phyloP scores from a whole-genome alignment of 345 rosid species.

The Orychophragmus violaceus region DNA sequence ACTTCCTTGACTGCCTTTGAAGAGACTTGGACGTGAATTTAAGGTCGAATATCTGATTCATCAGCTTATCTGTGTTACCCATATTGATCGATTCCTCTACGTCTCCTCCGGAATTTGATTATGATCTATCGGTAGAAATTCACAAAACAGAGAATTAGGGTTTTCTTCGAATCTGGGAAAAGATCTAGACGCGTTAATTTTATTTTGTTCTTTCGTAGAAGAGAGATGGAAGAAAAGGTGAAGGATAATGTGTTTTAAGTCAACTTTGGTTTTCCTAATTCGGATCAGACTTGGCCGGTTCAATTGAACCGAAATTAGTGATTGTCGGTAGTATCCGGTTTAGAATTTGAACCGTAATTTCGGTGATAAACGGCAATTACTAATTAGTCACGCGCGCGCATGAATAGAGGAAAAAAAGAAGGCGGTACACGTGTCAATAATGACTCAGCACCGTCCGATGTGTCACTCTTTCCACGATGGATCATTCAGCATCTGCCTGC shows the following conservation, averaged over 20 bases:
- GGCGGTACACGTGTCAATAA: constrained; percentile 11
- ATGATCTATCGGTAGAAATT: neutral
- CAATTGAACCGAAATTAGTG: neutral
- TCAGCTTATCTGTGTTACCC: constrained; percentile 89
- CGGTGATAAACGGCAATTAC: neutral
- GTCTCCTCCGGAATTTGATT: neutral
- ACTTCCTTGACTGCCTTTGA: constrained; percentile 83
- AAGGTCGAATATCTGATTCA: constrained; percentile 96
- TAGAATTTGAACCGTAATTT: neutral
- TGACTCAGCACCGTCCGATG: constrained; percentile 33
- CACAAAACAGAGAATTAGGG: constrained; percentile 11
- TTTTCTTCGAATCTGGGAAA: constrained; percentile 13
- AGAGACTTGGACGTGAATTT: constrained; percentile 89
- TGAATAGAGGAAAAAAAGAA: neutral
- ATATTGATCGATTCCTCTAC: constrained; percentile 24
- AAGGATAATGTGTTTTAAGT: neutral
- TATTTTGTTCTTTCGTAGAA: neutral
- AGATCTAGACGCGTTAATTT: constrained; percentile 10
- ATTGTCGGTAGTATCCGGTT: constrained; percentile 19
- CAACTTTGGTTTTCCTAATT: constrained; percentile 7
- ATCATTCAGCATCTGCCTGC: constrained; percentile 12
- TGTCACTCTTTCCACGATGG: constrained; percentile 27
- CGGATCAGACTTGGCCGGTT: constrained; percentile 12
- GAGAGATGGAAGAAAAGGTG: neutral
- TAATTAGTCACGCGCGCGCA: constrained; percentile 1